Base-by-base conservation (phyloP, 2,329 filamentous ascomycete species). In the Dactylellina parvicollis region DNA sequence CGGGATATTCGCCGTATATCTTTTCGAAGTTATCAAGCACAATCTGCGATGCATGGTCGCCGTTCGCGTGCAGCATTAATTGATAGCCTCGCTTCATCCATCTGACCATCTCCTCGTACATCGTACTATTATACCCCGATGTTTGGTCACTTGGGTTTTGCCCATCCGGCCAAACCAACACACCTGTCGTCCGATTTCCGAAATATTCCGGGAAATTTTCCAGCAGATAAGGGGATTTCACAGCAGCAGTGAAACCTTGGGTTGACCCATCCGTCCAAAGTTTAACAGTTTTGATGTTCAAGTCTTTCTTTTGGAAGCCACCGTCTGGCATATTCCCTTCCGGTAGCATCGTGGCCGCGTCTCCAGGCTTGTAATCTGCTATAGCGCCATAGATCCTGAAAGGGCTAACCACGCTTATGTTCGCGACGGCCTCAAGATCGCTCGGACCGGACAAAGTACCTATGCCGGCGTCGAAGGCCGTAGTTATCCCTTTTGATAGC, bases 11-110 rank as follows among this genome's bases (percentile, higher is more conserved):
- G 5, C 10, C 16, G 16, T 55, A 65, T 28, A 73, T 73, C 4
- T 32, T 47, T n/a, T 38, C 52, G 20, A 66, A 73, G 18, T 62
- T 65, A 28, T 59, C 54, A 4, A 73, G 28, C 20, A 73, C 69
- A n/a, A 73, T 40, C 20, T 73, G 34, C 1, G 69, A 60, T 7
- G 69, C 52, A n/a, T 30, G 46, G 30, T 73, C 69, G 14, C 69
- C 69, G 44, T 73, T 73, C 10, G 69, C 24, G 18, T 73, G 69
- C n/a, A 73, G 14, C 69, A 73, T 73, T 9, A 73, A 22, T 34
- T 73, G 69, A 16, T 73, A 73, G 14, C 69, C 69, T 5, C 46
- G 40, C 14, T 40, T 26, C 38, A 73, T 46, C 69, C 69, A 73
- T 10, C 44, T 61, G 12, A 60, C 4, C 54, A 73, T 66, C 40